Evolutionary conservation across 805 yeast species (phyloP).

Genomic region (Hagleromyces aurorensis): DNA sequence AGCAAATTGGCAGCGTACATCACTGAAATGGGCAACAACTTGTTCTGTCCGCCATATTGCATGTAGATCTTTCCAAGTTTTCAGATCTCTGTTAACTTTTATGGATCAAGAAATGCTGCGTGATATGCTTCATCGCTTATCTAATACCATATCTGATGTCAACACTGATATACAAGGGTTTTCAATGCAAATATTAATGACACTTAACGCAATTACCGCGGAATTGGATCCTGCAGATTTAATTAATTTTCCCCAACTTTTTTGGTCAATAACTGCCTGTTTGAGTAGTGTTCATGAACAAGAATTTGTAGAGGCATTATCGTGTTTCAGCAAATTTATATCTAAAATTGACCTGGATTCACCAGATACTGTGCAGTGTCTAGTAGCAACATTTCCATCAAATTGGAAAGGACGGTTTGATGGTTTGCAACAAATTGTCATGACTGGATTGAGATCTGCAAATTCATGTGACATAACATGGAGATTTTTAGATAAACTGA

Average conservation of each 20-base stretch:
- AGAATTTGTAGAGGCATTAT: slow-evolving; percentile 82
- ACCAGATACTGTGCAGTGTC: slow-evolving; percentile 74
- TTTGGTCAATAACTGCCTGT: slow-evolving; percentile 94
- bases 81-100: slow-evolving; percentile 72
- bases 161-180: slow-evolving; percentile 90
- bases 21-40: slow-evolving; percentile 91
- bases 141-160: slow-evolving; percentile 88
- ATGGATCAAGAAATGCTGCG: slow-evolving; percentile 82
- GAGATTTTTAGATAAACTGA: slow-evolving; percentile 63
- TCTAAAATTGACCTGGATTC: slow-evolving; percentile 82
- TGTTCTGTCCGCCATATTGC: slow-evolving; percentile 97
- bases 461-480: slow-evolving; percentile 73
- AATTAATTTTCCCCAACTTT: slow-evolving; percentile 83
- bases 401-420: slow-evolving; percentile 94
- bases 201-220: slow-evolving; percentile 85
- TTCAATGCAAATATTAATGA: slow-evolving; percentile 95
- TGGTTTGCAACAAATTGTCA: slow-evolving; percentile 71
- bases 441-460: slow-evolving; percentile 78
- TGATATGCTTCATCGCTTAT: slow-evolving; percentile 87
- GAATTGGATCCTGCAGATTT: slow-evolving; percentile 72
- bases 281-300: slow-evolving; percentile 84
- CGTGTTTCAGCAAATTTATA: slow-evolving; percentile 73
- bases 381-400: slow-evolving; percentile 82
- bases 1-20: slow-evolving; percentile 75
- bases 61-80: slow-evolving; percentile 90